These are phyloP conservation scores for Curvularia spicifera DNA, from an alignment of 2,329 filamentous ascomycete species.

Conservation along the genomic window DNA sequence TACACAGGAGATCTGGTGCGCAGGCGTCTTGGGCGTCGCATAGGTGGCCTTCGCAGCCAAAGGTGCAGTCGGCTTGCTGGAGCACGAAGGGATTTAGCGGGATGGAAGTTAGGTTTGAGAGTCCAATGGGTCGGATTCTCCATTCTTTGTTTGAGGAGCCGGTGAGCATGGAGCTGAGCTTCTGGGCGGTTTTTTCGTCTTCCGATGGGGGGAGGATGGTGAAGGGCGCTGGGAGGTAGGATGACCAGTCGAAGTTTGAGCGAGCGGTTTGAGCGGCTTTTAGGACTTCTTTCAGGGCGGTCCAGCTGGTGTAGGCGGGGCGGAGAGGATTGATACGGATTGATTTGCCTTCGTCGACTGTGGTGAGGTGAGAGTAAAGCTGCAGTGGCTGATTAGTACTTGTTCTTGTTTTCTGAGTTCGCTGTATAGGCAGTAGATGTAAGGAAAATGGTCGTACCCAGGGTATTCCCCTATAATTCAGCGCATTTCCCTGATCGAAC, in stretches of 20 bases:
- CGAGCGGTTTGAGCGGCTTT: slow-evolving; percentile 32
- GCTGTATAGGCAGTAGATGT: neutral
- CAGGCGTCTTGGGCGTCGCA: slow-evolving; percentile 41
- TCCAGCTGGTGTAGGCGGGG: slow-evolving; percentile 30
- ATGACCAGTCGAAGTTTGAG: slow-evolving; percentile 41
- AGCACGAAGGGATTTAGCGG: slow-evolving; percentile 42
- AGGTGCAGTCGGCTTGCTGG: slow-evolving; percentile 35
- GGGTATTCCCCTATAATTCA: slow-evolving; percentile 47
- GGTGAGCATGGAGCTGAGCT: slow-evolving; percentile 7
- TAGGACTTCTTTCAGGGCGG: slow-evolving; percentile 32
- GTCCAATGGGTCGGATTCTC: slow-evolving; percentile 4
- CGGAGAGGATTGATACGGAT: slow-evolving; percentile 32
- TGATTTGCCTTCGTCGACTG: slow-evolving; percentile 32
- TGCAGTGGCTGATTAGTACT: slow-evolving; percentile 15
- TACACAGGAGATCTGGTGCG: slow-evolving; percentile 36
- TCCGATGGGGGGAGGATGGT: neutral
- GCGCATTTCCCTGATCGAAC: slow-evolving; percentile 45
- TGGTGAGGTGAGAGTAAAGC: slow-evolving; percentile 43
- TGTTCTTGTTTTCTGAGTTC: neutral
- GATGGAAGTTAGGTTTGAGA: slow-evolving; percentile 30
- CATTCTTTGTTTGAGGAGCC: slow-evolving; percentile 3
- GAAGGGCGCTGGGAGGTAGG: slow-evolving; percentile 33
- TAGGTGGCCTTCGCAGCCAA: slow-evolving; percentile 42
- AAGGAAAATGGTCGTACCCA: slow-evolving; percentile 33
- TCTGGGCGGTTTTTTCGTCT: slow-evolving; percentile 5